A percentile compares a stretch with the other conserved stretches of the same genome.
These are phyloP conservation scores for Phytophthora tentaculata DNA, from an alignment of 352 stramenopile species.

Conservation along the genomic window DNA sequence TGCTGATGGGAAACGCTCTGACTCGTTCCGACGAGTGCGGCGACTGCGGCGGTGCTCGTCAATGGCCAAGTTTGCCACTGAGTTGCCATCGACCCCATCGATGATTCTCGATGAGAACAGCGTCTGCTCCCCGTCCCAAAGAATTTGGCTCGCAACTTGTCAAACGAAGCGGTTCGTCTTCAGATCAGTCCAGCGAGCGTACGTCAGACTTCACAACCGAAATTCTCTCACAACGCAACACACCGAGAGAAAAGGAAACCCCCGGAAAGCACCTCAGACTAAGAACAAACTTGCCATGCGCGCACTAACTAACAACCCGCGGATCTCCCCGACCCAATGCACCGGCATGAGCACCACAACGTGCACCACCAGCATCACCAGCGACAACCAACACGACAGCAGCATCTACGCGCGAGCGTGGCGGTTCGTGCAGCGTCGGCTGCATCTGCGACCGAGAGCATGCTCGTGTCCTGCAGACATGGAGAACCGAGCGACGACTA, in stretches of 20 bases:
- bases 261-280: not conserved
- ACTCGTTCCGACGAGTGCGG: not conserved
- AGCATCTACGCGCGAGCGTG: constrained; percentile 47
- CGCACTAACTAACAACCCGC: constrained; percentile 14
- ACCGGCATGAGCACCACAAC: constrained; percentile 5
- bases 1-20: not conserved
- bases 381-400: constrained; percentile 8
- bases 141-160: constrained; percentile 17
- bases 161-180: constrained; percentile 11
- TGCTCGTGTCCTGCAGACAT: constrained; percentile 37
- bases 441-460: constrained; percentile 44
- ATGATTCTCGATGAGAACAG: constrained; percentile 7
- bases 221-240: constrained; percentile 25
- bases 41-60: constrained; percentile 26
- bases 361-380: constrained; percentile 13
- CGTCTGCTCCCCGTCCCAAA: constrained; percentile 6
- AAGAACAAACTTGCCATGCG: constrained; percentile 6
- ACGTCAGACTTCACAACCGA: constrained; percentile 10
- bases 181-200: constrained; percentile 17
- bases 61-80: constrained; percentile 3
- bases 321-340: constrained; percentile 18
- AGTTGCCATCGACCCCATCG: constrained; percentile 1
- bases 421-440: constrained; percentile 44
- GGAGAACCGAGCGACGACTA: constrained; percentile 8
- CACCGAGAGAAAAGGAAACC: constrained; percentile 3